Conservation (phyloP, 2,329 filamentous ascomycete species). For the Aspergillus alliaceus region DNA sequence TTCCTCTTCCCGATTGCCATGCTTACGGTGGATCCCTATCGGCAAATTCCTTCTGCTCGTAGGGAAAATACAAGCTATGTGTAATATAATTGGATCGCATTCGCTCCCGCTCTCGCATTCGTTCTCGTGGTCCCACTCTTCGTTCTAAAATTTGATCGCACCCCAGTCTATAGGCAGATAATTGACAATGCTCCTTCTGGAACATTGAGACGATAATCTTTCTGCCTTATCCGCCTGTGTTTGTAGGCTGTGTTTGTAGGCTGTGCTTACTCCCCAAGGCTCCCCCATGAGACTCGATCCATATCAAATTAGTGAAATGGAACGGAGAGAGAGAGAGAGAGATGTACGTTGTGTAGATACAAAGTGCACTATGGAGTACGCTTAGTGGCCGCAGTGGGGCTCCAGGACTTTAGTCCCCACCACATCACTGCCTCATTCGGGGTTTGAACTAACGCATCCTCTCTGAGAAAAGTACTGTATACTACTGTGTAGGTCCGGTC, state of each 20-base stretch:
- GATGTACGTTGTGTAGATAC: neutral
- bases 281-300: neutral
- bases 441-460: neutral
- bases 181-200: too few relatives aligned
- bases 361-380: neutral
- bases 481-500: too few relatives aligned
- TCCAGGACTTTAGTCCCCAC: neutral
- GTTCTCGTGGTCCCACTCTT: conserved; percentile 19
- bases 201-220: too few relatives aligned
- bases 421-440: neutral
- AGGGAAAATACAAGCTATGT: neutral
- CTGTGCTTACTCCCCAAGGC: neutral
- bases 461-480: too few relatives aligned
- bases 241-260: neutral
- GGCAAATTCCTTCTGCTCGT: neutral
- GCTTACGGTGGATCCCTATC: neutral
- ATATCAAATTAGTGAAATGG: neutral
- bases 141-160: neutral
- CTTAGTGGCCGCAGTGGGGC: conserved; percentile 2
- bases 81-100: conserved; percentile 12
- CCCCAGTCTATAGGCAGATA: too few relatives aligned
- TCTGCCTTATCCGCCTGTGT: too few relatives aligned
- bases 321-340: neutral
- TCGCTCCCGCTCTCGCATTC: conserved; percentile 28
- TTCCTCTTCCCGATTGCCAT: neutral